These are phyloP conservation scores for Glycine tomentella DNA, from an alignment of 306 rosid genomes.

Conservation along the genomic window DNA sequence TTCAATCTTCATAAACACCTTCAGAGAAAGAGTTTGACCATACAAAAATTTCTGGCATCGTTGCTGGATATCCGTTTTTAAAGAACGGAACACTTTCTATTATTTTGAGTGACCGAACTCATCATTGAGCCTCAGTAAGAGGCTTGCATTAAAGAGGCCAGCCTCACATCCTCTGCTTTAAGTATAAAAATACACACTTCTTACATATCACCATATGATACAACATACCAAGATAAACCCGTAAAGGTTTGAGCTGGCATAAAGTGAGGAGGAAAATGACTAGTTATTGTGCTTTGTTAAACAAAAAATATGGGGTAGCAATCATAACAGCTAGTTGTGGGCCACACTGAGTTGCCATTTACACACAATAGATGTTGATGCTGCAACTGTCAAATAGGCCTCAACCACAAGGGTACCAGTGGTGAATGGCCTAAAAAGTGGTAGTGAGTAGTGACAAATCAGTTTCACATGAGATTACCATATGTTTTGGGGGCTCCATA, in stretches of 20 bases:
- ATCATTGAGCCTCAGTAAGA: constrained; percentile 6
- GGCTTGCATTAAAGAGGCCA: constrained; percentile 3
- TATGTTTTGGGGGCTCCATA: neutral
- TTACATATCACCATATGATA: neutral
- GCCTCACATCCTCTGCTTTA: neutral
- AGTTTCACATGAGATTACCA: neutral
- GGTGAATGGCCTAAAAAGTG: neutral
- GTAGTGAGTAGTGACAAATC: neutral
- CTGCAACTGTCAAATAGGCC: constrained; percentile 24
- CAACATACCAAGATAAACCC: neutral
- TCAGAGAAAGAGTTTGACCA: no score
- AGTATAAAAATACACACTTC: neutral
- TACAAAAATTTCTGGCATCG: no score
- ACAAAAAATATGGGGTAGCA: neutral
- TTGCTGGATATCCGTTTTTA: no score
- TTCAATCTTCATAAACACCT: no score
- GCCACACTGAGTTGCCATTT: constrained; percentile 40
- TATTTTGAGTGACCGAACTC: neutral
- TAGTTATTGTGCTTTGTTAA: neutral
- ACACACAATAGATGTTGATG: constrained; percentile 40
- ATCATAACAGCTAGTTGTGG: constrained; percentile 45
- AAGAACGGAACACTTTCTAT: no score
- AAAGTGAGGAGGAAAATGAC: neutral
- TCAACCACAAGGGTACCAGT: neutral
- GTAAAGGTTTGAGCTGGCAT: neutral